These are phyloP conservation scores for Sporisorium exsertum DNA, from an alignment of 1,284 basidiomycete species.

Conservation along the genomic window DNA sequence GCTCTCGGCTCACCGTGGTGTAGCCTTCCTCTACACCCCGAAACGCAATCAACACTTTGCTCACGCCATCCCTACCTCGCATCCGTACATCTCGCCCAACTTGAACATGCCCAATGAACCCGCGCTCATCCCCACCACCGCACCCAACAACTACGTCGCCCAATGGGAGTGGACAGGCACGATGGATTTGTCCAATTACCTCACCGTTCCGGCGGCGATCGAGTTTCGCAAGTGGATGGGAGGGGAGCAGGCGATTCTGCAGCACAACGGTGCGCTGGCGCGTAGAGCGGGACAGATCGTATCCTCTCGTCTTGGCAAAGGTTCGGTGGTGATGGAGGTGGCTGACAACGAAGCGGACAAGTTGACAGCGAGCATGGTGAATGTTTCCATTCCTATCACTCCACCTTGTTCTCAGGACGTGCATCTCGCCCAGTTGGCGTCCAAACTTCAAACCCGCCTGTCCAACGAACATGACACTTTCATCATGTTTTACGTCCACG, in stretches of 20 bases:
- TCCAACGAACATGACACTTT: constrained; percentile 30
- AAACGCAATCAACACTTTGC: constrained; percentile 82
- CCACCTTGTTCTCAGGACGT: background rate
- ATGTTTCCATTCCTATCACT: constrained; percentile 38
- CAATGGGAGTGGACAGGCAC: constrained; percentile 55
- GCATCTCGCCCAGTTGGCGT: constrained; percentile 18
- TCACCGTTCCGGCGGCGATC: constrained; percentile 73
- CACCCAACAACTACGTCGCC: constrained; percentile 24
- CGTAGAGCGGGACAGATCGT: constrained; percentile 76
- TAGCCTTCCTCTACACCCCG: constrained; percentile 82
- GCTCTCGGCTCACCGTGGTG: constrained; percentile 78
- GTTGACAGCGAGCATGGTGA: constrained; percentile 50
- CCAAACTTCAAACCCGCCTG: constrained; percentile 19
- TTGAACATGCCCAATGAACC: constrained; percentile 23
- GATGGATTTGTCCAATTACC: constrained; percentile 41
- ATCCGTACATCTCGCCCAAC: constrained; percentile 30
- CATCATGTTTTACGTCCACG: constrained; percentile 43
- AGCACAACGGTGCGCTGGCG: constrained; percentile 81
- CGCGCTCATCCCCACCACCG: constrained; percentile 15
- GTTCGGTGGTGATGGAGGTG: constrained; percentile 26
- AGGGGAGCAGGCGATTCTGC: constrained; percentile 82
- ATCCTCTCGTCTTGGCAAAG: constrained; percentile 74
- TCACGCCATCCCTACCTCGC: constrained; percentile 79
- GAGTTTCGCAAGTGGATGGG: constrained; percentile 84
- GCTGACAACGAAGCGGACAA: constrained; percentile 1